These are phyloP conservation scores for Penicillium aurantiogriseum DNA, from an alignment of 2,329 filamentous ascomycete species.

Conservation along the genomic window DNA sequence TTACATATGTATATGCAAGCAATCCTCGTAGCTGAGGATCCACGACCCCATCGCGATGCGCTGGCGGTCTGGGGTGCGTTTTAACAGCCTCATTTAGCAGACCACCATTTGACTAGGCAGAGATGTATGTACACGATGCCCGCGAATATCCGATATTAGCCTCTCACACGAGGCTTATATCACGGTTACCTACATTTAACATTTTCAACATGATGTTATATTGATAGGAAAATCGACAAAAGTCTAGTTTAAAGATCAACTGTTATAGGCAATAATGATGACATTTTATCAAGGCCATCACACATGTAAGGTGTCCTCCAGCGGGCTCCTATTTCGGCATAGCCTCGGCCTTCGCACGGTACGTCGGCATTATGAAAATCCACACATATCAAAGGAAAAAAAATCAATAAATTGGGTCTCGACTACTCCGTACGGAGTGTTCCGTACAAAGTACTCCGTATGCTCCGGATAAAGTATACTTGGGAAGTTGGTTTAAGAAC, in stretches of 20 bases:
- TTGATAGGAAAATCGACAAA: background rate
- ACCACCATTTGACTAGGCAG: background rate
- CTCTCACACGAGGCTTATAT: background rate
- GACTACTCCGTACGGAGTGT: background rate
- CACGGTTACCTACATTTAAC: background rate
- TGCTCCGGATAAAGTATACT: too few relatives aligned
- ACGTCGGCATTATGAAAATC: background rate
- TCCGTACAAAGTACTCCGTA: background rate
- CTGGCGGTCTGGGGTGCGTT: slow-evolving; percentile 11
- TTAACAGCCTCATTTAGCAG: background rate
- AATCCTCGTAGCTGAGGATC: background rate
- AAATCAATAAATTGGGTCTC: background rate
- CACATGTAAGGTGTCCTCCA: background rate
- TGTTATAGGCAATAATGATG: background rate
- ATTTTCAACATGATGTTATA: background rate
- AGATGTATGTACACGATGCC: background rate
- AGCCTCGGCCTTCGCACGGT: background rate
- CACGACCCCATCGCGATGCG: slow-evolving; percentile 16
- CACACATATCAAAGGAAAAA: background rate
- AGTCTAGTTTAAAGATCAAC: background rate
- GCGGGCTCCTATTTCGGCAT: background rate
- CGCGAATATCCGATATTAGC: background rate
- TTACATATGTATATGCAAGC: slow-evolving; percentile 10
- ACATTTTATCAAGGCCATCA: background rate
- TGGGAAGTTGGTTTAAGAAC: background rate